Base-by-base conservation (phyloP, 1,284 basidiomycete genomes). In the Fomitopsis betulina region DNA sequence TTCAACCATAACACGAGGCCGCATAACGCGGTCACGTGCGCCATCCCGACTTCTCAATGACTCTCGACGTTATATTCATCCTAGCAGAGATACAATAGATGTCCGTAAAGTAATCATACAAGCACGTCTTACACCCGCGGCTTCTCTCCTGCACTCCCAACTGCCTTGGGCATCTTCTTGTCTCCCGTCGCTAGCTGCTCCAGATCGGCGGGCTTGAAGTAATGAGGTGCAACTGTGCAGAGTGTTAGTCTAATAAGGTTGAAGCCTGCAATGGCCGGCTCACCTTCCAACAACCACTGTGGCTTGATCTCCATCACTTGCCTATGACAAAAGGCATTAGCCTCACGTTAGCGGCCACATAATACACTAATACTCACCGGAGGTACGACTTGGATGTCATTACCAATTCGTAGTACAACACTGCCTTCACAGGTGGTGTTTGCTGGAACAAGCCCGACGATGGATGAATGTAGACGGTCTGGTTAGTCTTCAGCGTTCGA, bases 231-330 rank as follows among this genome's bases (percentile, higher is more conserved):
- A 40, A 96, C 93, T 93, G 65, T 8, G 51, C 6, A n/a, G n/a
- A 4, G 33, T 19, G n/a, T 51, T 15, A 51, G 49, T 15, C 10
- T 2, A 1, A 19, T n/a, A 13, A 5, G 12, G 35, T 2, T 7
- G 8, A 37, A 9, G 32, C 27, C 5, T 8, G 4, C 12, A 51
- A 5, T 21, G 7, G 32, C 9, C 32, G 4, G 76, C 84, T 63
- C 57, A 89, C 92, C 91, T 82, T 98, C 95, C 54, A 97, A 73
- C 50, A 99, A 73, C 96, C 96, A 98, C 43, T 85, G 75, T 0
- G 95, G 91, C 70, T 97, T 96, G 70, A 99, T 98, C 68, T 97
- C 94, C 94, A 98, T 98, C 43, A 95, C 84, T 81, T 98, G 95
- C 58, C 94, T 87, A 70, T 13, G n/a, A 39, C 63, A 37, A 55